phyloP scores from a whole-genome alignment of 768 basidiomycete genomes.

The Kwoniella bestiolae region DNA sequence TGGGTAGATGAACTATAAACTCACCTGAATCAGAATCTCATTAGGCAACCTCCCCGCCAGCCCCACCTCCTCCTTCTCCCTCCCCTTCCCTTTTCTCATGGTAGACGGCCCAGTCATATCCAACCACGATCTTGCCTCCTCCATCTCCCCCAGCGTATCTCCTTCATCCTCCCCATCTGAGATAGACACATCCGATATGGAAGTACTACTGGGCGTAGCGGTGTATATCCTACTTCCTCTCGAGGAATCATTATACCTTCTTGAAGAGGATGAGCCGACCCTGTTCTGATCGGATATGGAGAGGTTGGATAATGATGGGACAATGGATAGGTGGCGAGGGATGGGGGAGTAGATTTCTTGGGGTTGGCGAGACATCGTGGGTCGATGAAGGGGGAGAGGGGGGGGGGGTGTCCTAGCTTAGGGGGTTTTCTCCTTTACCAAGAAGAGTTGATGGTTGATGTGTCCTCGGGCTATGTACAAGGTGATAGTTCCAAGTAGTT shows the following conservation, averaged over 20 bases:
- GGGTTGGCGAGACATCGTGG: background rate
- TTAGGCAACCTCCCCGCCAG: constrained; percentile 65
- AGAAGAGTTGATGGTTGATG: too few species aligned
- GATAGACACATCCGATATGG: constrained; percentile 36
- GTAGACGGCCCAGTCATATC: background rate
- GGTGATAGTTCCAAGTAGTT: background rate
- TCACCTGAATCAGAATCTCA: constrained; percentile 81
- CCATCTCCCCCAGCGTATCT: constrained; percentile 8
- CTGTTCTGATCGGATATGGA: background rate
- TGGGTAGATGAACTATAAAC: constrained; percentile 16
- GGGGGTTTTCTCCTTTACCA: too few species aligned
- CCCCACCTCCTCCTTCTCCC: constrained; percentile 21
- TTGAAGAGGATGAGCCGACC: background rate
- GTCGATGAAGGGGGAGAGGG: background rate
- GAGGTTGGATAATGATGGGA: background rate
- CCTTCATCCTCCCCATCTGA: constrained; percentile 18
- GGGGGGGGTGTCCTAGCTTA: background rate
- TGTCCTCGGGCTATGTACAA: background rate
- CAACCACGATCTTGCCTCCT: constrained; percentile 25
- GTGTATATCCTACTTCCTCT: constrained; percentile 16
- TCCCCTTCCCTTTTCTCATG: constrained; percentile 56
- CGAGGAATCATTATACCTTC: background rate
- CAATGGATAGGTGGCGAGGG: constrained; percentile 9
- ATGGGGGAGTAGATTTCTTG: constrained; percentile 13
- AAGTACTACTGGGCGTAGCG: constrained; percentile 35